Conservation (phyloP, 371 early-diverging fungal species). For the Mucor plumbeus region DNA sequence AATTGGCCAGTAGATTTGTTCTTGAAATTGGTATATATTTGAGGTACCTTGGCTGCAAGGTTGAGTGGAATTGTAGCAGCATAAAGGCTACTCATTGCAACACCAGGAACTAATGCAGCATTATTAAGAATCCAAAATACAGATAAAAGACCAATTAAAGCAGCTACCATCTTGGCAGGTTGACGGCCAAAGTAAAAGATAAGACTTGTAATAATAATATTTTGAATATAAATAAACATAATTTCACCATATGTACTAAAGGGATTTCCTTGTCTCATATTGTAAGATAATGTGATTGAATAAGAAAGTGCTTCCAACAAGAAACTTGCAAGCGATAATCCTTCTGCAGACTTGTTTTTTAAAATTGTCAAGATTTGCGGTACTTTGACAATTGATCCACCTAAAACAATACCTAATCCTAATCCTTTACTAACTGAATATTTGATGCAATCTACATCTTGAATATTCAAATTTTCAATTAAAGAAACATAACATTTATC, state of each 20-base stretch:
- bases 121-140: slow-evolving; percentile 50
- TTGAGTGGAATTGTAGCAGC: slow-evolving; percentile 82
- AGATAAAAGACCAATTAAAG: slow-evolving; percentile 33
- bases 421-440: slow-evolving; percentile 85
- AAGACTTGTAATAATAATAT: slow-evolving; percentile 76
- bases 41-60: slow-evolving; percentile 85
- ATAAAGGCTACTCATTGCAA: slow-evolving; percentile 69
- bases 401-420: slow-evolving; percentile 87
- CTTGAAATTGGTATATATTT: slow-evolving; percentile 80
- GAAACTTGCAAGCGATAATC: slow-evolving; percentile 78
- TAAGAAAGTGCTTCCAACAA: slow-evolving; percentile 83
- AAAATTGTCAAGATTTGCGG: slow-evolving; percentile 94
- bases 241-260: slow-evolving; percentile 93
- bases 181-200: slow-evolving; percentile 67
- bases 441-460: slow-evolving; percentile 76
- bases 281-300: slow-evolving; percentile 82
- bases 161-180: slow-evolving; percentile 34
- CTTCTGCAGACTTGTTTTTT: slow-evolving; percentile 68
- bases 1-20: slow-evolving; percentile 88
- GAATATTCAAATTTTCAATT: slow-evolving; percentile 65
- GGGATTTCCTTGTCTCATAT: slow-evolving; percentile 78
- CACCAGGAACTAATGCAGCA: slow-evolving; percentile 37
- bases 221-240: slow-evolving; percentile 79
- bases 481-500: slow-evolving; percentile 69
- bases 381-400: slow-evolving; percentile 88